Conservation (phyloP, 2,329 filamentous ascomycete species). For the Talaromyces sp. region DNA sequence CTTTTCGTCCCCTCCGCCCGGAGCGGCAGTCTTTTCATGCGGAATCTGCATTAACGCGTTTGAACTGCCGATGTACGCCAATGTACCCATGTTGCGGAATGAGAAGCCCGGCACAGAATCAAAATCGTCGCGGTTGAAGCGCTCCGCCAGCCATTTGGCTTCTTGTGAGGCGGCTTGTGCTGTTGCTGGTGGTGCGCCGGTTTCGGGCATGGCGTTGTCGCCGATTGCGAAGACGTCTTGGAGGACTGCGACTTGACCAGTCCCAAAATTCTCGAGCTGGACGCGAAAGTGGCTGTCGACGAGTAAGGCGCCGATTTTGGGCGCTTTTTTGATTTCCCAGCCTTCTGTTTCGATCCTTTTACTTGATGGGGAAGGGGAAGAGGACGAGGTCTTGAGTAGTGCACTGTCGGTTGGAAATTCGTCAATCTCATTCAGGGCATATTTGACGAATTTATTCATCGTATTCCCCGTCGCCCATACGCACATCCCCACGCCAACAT, state of each 20-base stretch:
- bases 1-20: background rate
- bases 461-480: conserved; percentile 35
- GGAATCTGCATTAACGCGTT: conserved; percentile 56
- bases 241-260: conserved; percentile 42
- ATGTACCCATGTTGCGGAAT: conserved; percentile 56
- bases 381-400: background rate
- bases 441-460: conserved; percentile 33
- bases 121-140: conserved; percentile 51
- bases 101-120: conserved; percentile 43
- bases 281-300: conserved; percentile 57
- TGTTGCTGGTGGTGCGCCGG: conserved; percentile 53
- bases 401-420: conserved; percentile 29
- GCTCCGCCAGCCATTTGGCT: conserved; percentile 55
- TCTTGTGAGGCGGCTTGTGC: conserved; percentile 60
- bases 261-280: conserved; percentile 45
- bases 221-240: conserved; percentile 56
- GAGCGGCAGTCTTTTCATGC: conserved; percentile 19
- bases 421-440: conserved; percentile 30
- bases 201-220: conserved; percentile 56
- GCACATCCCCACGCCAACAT: conserved; percentile 55
- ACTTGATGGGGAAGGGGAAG: background rate
- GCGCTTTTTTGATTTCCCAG: conserved; percentile 53
- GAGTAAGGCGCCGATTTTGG: conserved; percentile 48
- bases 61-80: conserved; percentile 59
- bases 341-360: conserved; percentile 6